Base-by-base conservation (phyloP, 202 grass and related monocot species). In the Hordeum pubiflorum region DNA sequence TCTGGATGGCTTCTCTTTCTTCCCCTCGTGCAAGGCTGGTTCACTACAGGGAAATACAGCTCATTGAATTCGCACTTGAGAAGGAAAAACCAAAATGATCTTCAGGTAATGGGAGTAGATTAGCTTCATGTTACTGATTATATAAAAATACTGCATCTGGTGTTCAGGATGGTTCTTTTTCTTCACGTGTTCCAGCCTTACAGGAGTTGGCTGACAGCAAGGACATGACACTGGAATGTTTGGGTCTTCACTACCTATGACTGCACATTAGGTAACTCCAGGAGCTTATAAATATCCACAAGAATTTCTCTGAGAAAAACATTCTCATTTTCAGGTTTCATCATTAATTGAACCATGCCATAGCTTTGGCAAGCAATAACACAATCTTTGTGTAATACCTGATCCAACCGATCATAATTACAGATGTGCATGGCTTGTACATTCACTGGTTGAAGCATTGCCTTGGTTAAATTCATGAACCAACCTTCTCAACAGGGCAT, bases 1-100 rank as follows among this genome's bases (percentile, higher is more conserved):
- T 57, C 54, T 57, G 54, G n/a, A 20, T 57, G 18, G 54, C 20
- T 22, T 22, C n/a, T 10, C 54, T 20, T 57, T 57, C 54, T 8
- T 57, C 8, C n/a, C 7, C 54, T 57, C 54, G 0, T 57, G 54
- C 54, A 57, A 57, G 54, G n/a, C 54, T 57, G 7, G 0, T 56
- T 57, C n/a, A 22, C n/a, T 57, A 4, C 8, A 1, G 7, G 54
- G n/a, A 57, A 57, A 57, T 57, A 20, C 18, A 57, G 54, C 54
- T 57, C 2, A 70, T 94, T 74, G 92, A 93, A 40, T 91, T 98
- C 27, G 41, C 24, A 36, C 82, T 91, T 44, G 79, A 85, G 22
- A 91, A 71, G 29, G 71, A 60, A 81, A 75, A 81, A 15, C 38
- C 61, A 56, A 70, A 46, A 81, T 76, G 69, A 79, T n/a, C 3